Evolutionary conservation across 805 yeast genomes (phyloP).

Genomic region (Starmerella stigmatis): DNA sequence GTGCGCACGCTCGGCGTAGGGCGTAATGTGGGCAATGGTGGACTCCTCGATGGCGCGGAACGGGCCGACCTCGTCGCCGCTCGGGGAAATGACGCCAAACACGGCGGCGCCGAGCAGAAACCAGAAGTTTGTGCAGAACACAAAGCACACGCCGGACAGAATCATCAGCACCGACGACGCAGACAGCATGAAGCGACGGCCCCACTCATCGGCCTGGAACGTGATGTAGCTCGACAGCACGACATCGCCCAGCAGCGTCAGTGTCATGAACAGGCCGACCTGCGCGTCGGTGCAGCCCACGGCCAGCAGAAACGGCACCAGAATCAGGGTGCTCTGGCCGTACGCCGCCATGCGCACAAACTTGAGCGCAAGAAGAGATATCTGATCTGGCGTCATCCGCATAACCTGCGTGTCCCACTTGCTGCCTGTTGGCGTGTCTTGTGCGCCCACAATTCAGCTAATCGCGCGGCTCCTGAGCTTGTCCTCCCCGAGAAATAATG

Average conservation of each 20-base stretch:
- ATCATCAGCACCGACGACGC: constrained; percentile 61
- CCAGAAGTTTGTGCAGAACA: constrained; percentile 43
- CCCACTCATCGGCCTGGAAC: constrained; percentile 64
- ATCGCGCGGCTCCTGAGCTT: too few species aligned
- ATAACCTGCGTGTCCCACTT: too few species aligned
- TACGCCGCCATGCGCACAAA: constrained; percentile 62
- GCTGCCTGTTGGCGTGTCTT: too few species aligned
- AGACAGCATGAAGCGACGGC: constrained; percentile 54
- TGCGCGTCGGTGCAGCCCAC: constrained; percentile 44
- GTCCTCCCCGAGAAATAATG: too few species aligned
- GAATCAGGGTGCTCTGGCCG: constrained; percentile 69
- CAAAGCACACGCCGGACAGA: constrained; percentile 54
- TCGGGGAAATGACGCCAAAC: constrained; percentile 76
- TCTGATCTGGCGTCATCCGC: constrained; percentile 41
- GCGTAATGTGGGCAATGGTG: constrained; percentile 64
- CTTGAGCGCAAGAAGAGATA: constrained; percentile 56
- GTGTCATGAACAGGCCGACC: constrained; percentile 73
- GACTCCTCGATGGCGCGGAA: constrained; percentile 80
- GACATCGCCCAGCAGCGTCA: constrained; percentile 72
- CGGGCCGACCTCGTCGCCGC: constrained; percentile 87
- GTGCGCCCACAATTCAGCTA: too few species aligned
- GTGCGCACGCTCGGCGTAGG: constrained; percentile 42
- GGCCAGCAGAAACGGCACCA: constrained; percentile 53
- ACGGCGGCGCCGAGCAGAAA: constrained; percentile 60
- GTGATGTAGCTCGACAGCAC: constrained; percentile 57